Percentiles rank a stretch among this genome's conserved stretches.
Conservation (phyloP, 2,329 filamentous ascomycete species). For the Ploettnerulaceae sp. region DNA sequence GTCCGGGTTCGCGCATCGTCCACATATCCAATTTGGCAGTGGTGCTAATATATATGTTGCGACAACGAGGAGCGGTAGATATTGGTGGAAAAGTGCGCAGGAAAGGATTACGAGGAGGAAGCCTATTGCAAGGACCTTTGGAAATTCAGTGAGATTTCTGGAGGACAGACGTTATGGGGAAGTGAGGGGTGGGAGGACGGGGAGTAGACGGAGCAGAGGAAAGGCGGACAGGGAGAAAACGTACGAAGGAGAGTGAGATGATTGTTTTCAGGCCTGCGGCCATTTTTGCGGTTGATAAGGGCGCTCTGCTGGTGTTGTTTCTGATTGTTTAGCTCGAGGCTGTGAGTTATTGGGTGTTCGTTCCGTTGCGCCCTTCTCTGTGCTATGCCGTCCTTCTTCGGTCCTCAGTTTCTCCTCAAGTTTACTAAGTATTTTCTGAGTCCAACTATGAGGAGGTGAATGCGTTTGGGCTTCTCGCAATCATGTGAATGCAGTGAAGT, state of each 20-base stretch:
- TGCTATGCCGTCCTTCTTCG: neutral
- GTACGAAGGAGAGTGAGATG: conserved; percentile 94
- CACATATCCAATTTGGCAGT: conserved; percentile 93
- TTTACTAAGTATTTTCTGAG: too few relatives aligned
- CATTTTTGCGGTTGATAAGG: conserved; percentile 35
- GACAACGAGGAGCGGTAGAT: conserved; percentile 92
- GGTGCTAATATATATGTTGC: conserved; percentile 92
- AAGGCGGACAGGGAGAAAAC: conserved; percentile 28
- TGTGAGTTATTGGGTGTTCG: neutral
- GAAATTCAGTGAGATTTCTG: too few relatives aligned
- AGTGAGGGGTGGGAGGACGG: neutral
- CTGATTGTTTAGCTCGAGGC: conserved; percentile 6
- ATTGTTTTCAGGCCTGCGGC: conserved; percentile 97
- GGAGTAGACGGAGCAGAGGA: neutral
- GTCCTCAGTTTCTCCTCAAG: neutral
- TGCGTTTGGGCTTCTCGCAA: too few relatives aligned
- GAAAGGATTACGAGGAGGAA: conserved; percentile 99
- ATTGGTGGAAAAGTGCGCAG: conserved; percentile 90
- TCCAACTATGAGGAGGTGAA: too few relatives aligned
- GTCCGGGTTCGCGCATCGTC: conserved; percentile 82
- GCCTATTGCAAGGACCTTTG: conserved; percentile 87
- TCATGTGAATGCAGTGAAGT: too few relatives aligned
- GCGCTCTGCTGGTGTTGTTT: conserved; percentile 15
- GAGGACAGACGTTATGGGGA: neutral
- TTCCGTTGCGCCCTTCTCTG: neutral